Percentiles rank a stretch among this genome's conserved stretches.
These are phyloP conservation scores for Alternaria brassicicola DNA, from an alignment of 2,329 filamentous ascomycete genomes.

Conservation along the genomic window DNA sequence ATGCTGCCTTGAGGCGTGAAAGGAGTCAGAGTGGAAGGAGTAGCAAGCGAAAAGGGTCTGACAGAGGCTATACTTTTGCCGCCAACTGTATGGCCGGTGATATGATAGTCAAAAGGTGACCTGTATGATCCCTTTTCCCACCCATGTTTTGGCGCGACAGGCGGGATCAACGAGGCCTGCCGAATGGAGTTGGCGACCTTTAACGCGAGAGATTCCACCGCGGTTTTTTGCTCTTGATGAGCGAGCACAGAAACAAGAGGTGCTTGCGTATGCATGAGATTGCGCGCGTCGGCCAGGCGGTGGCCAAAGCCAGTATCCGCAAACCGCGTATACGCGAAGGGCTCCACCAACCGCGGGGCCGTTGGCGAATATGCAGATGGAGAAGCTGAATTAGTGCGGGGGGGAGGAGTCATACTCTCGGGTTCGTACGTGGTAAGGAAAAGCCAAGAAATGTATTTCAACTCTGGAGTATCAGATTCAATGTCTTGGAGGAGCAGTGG, in stretches of 20 bases:
- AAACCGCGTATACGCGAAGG: background rate
- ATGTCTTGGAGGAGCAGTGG: background rate
- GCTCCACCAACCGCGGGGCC: background rate
- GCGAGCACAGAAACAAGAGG: background rate
- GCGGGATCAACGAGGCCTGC: background rate
- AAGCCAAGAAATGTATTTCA: background rate
- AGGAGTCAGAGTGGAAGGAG: background rate
- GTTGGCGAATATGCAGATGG: background rate
- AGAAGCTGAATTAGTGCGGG: background rate
- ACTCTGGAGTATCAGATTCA: background rate
- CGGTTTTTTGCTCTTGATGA: background rate
- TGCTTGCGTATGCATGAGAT: slow-evolving; percentile 3
- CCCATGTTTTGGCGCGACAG: background rate
- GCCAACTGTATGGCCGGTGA: background rate
- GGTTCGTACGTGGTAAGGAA: background rate
- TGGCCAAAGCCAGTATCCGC: slow-evolving; percentile 2
- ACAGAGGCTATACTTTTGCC: background rate
- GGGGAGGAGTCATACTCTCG: background rate
- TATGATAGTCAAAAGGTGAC: slow-evolving; percentile 8
- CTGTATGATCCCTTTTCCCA: slow-evolving; percentile 6
- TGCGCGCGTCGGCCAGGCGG: slow-evolving; percentile 14
- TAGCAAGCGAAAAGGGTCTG: background rate
- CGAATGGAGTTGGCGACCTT: slow-evolving; percentile 1
- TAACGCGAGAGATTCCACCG: background rate
- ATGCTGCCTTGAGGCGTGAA: background rate